phyloP scores from a whole-genome alignment of 129 eudicot species.

The Flaveria linearis region DNA sequence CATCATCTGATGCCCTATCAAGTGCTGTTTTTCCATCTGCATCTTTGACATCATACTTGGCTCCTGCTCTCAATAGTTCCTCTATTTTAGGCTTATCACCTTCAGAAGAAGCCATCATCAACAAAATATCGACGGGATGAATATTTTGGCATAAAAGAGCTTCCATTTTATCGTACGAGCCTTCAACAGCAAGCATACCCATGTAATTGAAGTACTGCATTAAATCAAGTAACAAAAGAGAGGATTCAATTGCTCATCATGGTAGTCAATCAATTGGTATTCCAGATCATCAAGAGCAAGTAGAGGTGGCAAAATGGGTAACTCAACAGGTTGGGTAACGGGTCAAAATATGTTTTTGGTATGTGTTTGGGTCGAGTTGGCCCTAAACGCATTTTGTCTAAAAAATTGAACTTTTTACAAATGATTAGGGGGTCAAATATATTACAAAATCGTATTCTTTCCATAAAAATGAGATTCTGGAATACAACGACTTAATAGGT shows the following conservation, averaged over 20 bases:
- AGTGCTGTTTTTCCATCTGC: constrained; percentile 71
- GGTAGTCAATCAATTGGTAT: neutral
- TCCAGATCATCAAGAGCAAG: neutral
- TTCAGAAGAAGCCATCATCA: constrained; percentile 87
- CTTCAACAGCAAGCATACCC: constrained; percentile 99
- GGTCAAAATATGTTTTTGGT: neutral
- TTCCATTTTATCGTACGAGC: constrained; percentile 92
- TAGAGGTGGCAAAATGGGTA: neutral
- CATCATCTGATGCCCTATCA: constrained; percentile 67
- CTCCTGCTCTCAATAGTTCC: constrained; percentile 89
- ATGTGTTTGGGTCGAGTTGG: too few relatives aligned
- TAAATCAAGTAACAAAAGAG: neutral
- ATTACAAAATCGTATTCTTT: neutral
- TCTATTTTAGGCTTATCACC: constrained; percentile 92
- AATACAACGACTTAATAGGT: neutral
- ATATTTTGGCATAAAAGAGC: constrained; percentile 80
- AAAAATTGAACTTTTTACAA: neutral
- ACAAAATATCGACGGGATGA: constrained; percentile 87
- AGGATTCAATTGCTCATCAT: neutral
- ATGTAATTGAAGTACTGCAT: constrained; percentile 92
- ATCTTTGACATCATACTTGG: constrained; percentile 73
- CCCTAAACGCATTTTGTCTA: neutral
- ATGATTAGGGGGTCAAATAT: neutral
- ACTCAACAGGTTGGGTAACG: neutral
- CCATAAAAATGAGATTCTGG: neutral